These are phyloP conservation scores for Agastache rugosa DNA, from an alignment of 257 asterid species.

Conservation along the genomic window DNA sequence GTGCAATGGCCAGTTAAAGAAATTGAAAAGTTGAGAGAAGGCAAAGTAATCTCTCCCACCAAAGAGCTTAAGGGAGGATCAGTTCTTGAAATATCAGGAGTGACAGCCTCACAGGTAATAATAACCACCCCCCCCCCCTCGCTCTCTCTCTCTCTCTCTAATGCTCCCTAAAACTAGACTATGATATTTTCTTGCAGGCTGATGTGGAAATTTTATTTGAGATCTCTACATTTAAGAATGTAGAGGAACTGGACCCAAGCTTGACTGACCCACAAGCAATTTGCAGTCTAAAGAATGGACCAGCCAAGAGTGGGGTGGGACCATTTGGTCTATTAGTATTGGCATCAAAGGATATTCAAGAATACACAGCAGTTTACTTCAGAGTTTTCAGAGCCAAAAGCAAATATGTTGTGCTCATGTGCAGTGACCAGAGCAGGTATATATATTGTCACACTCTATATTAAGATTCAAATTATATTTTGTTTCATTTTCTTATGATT, in stretches of 20 bases:
- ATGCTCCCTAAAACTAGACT: background rate
- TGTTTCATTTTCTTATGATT: background rate
- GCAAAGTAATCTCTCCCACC: constrained; percentile 6
- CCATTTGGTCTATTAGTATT: constrained; percentile 37
- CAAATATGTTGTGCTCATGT: constrained; percentile 39
- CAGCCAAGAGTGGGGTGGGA: constrained; percentile 24
- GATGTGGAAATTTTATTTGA: constrained; percentile 41
- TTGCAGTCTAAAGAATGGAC: constrained; percentile 21
- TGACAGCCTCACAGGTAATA: constrained; percentile 37
- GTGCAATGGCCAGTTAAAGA: constrained; percentile 42
- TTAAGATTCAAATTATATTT: background rate
- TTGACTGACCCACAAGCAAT: constrained; percentile 30
- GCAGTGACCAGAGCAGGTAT: constrained; percentile 42
- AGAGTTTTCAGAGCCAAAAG: constrained; percentile 26
- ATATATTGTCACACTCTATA: background rate
- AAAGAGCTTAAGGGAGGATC: constrained; percentile 32
- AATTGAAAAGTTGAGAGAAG: constrained; percentile 32
- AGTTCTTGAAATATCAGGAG: constrained; percentile 31
- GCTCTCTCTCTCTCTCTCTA: constrained; percentile 6
- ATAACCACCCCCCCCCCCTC: background rate
- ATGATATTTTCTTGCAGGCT: constrained; percentile 21
- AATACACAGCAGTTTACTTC: constrained; percentile 39
- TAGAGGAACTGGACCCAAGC: constrained; percentile 34
- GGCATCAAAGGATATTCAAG: constrained; percentile 40
- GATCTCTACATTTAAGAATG: constrained; percentile 24